Base-by-base conservation (phyloP, 495 filamentous ascomycete genomes). In the Penicillium psychrofluorescens region DNA sequence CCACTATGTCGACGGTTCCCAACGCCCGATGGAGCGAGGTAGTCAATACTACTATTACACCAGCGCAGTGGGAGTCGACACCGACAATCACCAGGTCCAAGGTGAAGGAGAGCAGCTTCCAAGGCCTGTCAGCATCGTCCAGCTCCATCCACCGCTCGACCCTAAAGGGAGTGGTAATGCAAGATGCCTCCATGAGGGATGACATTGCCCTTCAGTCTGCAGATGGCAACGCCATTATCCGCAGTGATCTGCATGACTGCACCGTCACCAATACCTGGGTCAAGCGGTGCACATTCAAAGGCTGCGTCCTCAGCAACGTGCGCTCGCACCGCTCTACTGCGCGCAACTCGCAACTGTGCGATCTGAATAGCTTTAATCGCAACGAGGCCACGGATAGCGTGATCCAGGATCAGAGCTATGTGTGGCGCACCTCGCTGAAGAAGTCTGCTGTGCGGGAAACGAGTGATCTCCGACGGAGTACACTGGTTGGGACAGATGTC, bases 1-100 rank as follows among this genome's bases (percentile, higher is more conserved):
- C 81, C 2, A 75, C 80, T 0, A 22, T 22, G 22, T 22, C 22
- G 22, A 22, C 22, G 4, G 22, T 22, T 22, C 22, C 22, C 2
- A 22, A 22, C 22, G 22, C 22, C 22, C 22, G 22, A 22, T 6
- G 22, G 22, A 22, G 22, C 22, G 4, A 22, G 22, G 22, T 22
- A 22, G 22, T 22, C 22, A 6, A 22, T 22, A 22, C 22, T 22
- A 22, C 22, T 22, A 4, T 12, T 11, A 10, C n/a, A 12, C 32
- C 32, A 10, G 32, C 10, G 32, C 32, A 34, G 6, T 10, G 32
- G 32, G 42, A 48, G 32, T 43, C 51, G 12, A 36, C 49, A 36
- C 48, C 53, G 13, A 34, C 36, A 6, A 48, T 62, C 37, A 36
- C 35, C 11, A 53, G 51, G 40, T 62, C 53, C 9, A 43, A 40